phyloP scores from a whole-genome alignment of 345 rosid genomes.

The Balakata baccata region DNA sequence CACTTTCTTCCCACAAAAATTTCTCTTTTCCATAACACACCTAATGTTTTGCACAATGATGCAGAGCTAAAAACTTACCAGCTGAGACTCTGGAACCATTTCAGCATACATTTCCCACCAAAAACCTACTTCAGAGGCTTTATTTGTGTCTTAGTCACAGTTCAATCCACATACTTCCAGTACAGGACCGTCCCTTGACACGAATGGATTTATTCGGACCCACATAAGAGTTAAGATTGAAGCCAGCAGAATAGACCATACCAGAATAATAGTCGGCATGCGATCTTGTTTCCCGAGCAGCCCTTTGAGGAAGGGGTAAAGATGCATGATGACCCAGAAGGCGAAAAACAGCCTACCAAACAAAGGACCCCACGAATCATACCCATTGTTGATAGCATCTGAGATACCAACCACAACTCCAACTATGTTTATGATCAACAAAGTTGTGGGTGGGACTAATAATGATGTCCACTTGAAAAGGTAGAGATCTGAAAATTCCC shows the following conservation, averaged over 20 bases:
- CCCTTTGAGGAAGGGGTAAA: slow-evolving; percentile 98
- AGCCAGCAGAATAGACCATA: slow-evolving; percentile 93
- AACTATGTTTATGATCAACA: slow-evolving; percentile 74
- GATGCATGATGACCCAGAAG: slow-evolving; percentile 88
- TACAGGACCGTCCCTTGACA: slow-evolving; percentile 77
- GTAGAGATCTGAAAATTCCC: slow-evolving; percentile 90
- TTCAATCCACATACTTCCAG: slow-evolving; percentile 89
- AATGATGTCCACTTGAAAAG: slow-evolving; percentile 98
- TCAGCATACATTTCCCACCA: not conserved
- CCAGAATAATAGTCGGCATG: slow-evolving; percentile 88
- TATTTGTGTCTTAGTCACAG: slow-evolving; percentile 50
- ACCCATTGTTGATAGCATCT: slow-evolving; percentile 93
- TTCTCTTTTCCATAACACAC: slow-evolving; percentile 6
- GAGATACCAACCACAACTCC: slow-evolving; percentile 92
- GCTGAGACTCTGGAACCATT: slow-evolving; percentile 2
- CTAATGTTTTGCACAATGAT: not conserved
- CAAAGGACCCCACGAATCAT: slow-evolving; percentile 97
- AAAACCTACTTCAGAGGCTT: slow-evolving; percentile 1
- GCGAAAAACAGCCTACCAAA: slow-evolving; percentile 93
- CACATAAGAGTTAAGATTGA: slow-evolving; percentile 90
- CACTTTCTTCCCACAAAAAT: slow-evolving; percentile 21
- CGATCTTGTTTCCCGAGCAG: slow-evolving; percentile 92
- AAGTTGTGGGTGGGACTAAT: slow-evolving; percentile 80
- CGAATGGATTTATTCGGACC: slow-evolving; percentile 93
- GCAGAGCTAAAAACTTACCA: not conserved